Percentiles rank a stretch among this genome's conserved stretches.
phyloP scores from a whole-genome alignment of 257 asterid species.

The Anisodus acutangulus region DNA sequence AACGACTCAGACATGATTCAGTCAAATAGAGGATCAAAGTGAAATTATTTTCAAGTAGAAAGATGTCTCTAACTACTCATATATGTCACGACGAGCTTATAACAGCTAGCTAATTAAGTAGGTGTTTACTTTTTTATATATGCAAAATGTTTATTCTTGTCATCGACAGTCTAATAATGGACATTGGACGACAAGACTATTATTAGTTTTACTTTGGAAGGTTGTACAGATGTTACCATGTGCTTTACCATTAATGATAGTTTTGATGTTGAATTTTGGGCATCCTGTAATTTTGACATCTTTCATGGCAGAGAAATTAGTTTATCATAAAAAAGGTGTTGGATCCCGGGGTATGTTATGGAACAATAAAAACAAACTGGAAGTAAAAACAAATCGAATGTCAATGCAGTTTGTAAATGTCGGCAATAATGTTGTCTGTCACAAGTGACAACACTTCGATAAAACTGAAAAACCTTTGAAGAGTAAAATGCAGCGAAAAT shows the following conservation, averaged over 20 bases:
- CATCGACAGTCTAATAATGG: background rate
- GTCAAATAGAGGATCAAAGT: background rate
- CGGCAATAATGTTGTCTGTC: too few species aligned
- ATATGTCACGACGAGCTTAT: background rate
- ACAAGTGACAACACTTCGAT: too few species aligned
- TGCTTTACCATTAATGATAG: background rate
- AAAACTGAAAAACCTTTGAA: too few species aligned
- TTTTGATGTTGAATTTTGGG: background rate
- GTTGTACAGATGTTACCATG: background rate
- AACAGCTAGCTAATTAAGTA: background rate
- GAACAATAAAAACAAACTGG: too few species aligned
- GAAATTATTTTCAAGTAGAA: background rate
- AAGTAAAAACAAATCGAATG: too few species aligned
- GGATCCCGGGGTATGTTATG: too few species aligned
- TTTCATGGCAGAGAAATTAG: background rate
- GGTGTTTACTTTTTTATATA: background rate
- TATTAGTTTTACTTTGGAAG: background rate
- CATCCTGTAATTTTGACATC: background rate
- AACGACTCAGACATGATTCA: too few species aligned
- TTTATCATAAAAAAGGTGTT: too few species aligned
- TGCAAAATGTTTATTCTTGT: background rate
- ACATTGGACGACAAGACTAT: background rate
- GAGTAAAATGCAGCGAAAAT: too few species aligned
- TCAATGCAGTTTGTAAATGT: too few species aligned
- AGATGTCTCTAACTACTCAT: background rate